Evolutionary conservation across 1,284 basidiomycete species (phyloP), one percentile per base, ranked within the genome.

Genomic region (Heterobasidion occidentale): DNA sequence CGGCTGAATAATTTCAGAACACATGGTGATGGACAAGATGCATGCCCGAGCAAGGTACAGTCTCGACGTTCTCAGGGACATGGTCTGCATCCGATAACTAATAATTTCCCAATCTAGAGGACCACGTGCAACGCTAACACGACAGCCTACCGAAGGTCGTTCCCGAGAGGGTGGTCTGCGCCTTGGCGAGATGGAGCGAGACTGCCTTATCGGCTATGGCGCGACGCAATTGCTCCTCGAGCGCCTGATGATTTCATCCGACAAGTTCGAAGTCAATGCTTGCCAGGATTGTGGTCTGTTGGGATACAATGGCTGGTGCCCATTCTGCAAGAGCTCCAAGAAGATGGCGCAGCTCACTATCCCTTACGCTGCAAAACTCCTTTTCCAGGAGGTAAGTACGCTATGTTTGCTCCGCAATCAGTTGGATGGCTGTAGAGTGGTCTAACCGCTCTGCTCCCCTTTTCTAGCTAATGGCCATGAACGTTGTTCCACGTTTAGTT

Each of bases 11-110:
- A 9, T 45, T 50, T 50, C 57, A 88, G 87, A 93, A 77, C 94
- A 95, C 75, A 97, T 96, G 94, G 95, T 98, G 59, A 92, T 97
- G 86, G 95, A 98, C 77, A 99, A 99, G 79, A 99, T 99, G 97
- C 97, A 99, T 67, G 97, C 97, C 61, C 88, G 97, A 60, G 94
- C 95, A 51, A 88, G 92, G 91, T 88, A 69, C 62, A 77, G 59
- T 36, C 45, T 33, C 53, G 48, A 49, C 5, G 11, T 49, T 49
- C 48, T 49, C 44, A 20, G 47, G 46, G 33, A 8, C 19, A 49
- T 14, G 7, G n/a, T 27, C 47, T 14, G 47, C 19, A 15, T n/a
- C 34, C 34, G 12, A 17, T 42, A n/a, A n/a, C 38, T 42, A 42
- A 19, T 17, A 45, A 45, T 14, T 14, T 17, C 11, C 46, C 46